Evolutionary conservation across 805 yeast species (phyloP), one percentile per base, ranked within the genome.

Genomic region (Saturnispora sanitii): DNA sequence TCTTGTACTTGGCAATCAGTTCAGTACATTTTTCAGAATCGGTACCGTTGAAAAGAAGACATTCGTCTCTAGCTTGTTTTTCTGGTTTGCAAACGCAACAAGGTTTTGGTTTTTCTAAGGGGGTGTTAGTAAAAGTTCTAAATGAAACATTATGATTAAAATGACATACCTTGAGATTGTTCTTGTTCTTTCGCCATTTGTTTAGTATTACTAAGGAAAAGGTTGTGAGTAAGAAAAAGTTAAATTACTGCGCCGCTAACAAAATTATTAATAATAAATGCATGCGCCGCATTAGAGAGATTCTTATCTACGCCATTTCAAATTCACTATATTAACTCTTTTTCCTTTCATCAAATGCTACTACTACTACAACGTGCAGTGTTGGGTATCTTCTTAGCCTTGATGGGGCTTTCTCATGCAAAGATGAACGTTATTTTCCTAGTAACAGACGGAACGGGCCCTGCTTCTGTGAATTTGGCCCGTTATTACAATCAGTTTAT

Each of bases 361-460:
- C n/a, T n/a, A n/a, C n/a, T n/a, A n/a, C n/a, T n/a, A n/a, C 35
- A 20, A 21, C 43, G 12, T 33, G 22, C 25, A n/a, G 22, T 39
- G 9, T 16, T 30, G 23, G 28, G 37, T 27, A 15, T 33, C 7
- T 28, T 39, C 12, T 16, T 27, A 15, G 7, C 22, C 12, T 21
- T 15, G 31, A 15, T 25, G 33, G 34, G 6, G 16, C 37, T 19
- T 21, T 13, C 28, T n/a, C 23, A 27, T 8, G 42, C 37, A 19
- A 83, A 82, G 66, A 79, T 75, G 53, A 86, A 86, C 53, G 71
- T 87, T 42, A 81, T 86, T 39, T 84, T 86, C 66, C 77, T 86
- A 74, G 95, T 86, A 25, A 79, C 94, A 3, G 96, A 86, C 59
- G 96, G 96, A n/a, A 85, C 86, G 81, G 95, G 95, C 0, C 95